Conservation (phyloP, 257 asterid species). For the Scutellaria galericulata region DNA sequence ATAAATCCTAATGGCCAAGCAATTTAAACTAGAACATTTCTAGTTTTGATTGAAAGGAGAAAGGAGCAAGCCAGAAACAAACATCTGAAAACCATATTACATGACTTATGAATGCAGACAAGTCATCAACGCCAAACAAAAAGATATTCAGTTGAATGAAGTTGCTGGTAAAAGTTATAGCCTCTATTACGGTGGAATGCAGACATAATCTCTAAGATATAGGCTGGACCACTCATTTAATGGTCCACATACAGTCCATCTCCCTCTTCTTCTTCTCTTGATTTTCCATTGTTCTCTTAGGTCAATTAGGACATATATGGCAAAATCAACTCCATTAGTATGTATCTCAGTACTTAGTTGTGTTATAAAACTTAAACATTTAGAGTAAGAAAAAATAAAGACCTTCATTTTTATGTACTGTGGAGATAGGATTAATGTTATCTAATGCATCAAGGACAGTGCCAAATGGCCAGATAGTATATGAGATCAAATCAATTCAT, state of each 20-base stretch:
- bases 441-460: conserved; percentile 13
- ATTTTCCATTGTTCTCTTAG: background rate
- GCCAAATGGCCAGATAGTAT: conserved; percentile 12
- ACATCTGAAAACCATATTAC: conserved; percentile 19
- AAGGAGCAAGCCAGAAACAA: conserved; percentile 2
- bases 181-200: background rate
- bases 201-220: conserved; percentile 11
- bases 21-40: conserved; percentile 12
- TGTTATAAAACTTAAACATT: conserved; percentile 14
- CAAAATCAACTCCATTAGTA: conserved; percentile 16
- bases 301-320: background rate
- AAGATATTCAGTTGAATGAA: conserved; percentile 25
- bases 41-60: conserved; percentile 5
- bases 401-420: background rate
- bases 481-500: conserved; percentile 18
- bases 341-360: conserved; percentile 6
- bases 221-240: background rate
- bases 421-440: conserved; percentile 11
- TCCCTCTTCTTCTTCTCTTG: background rate
- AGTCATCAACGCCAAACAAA: background rate
- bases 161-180: conserved; percentile 4
- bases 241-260: background rate
- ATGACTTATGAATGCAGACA: background rate
- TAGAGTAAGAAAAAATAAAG: background rate
- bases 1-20: background rate